phyloP scores from a whole-genome alignment of 805 yeast species.

The Candida nemodendra region DNA sequence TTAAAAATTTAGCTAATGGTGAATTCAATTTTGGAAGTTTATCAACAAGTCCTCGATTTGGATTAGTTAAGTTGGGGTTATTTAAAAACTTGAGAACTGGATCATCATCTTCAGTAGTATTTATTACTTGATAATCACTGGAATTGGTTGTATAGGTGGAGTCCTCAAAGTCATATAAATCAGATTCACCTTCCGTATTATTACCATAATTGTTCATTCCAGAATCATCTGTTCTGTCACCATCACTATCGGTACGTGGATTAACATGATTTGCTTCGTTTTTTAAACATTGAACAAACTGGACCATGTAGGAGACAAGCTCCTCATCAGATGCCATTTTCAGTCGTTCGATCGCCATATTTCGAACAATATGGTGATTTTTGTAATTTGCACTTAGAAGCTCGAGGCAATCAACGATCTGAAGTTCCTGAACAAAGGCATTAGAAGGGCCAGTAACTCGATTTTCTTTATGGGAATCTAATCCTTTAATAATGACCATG shows the following conservation, averaged over 20 bases:
- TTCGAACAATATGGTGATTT: conserved; percentile 69
- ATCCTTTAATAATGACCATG: conserved; percentile 39
- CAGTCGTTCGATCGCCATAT: conserved; percentile 85
- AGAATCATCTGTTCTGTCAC: conserved; percentile 9
- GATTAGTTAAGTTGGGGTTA: conserved; percentile 20
- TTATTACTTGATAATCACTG: conserved; percentile 34
- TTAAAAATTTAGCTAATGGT: conserved; percentile 71
- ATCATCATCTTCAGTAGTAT: conserved; percentile 25
- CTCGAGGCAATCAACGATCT: conserved; percentile 54
- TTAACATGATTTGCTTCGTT: conserved; percentile 51
- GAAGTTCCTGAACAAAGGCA: conserved; percentile 33
- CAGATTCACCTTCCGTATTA: conserved; percentile 16
- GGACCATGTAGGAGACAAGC: conserved; percentile 76
- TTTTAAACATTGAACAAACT: conserved; percentile 86
- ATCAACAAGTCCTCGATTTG: conserved; percentile 11
- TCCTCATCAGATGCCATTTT: conserved; percentile 78
- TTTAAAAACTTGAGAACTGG: conserved; percentile 27
- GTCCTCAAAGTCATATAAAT: conserved; percentile 24
- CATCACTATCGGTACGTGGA: conserved; percentile 25
- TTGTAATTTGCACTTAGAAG: conserved; percentile 75
- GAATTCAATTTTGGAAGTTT: conserved; percentile 37
- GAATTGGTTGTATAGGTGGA: conserved; percentile 28
- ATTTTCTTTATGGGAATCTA: conserved; percentile 17
- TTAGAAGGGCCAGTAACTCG: conserved; percentile 18
- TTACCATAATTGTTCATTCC: conserved; percentile 2